Conservation (phyloP, 2,329 filamentous ascomycete species). For the Volutella citrinella region DNA sequence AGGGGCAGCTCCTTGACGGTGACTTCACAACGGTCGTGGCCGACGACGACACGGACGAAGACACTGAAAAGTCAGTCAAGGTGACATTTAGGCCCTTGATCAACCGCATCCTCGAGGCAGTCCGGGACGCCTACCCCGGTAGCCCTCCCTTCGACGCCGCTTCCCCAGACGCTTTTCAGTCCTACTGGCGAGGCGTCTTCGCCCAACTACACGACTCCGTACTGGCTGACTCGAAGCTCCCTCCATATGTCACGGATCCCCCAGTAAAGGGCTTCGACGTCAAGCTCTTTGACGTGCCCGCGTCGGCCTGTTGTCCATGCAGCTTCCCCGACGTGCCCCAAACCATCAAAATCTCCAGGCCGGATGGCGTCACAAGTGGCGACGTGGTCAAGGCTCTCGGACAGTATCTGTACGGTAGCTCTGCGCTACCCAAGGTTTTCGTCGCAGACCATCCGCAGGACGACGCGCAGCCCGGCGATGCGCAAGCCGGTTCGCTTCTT, state of each 20-base stretch:
- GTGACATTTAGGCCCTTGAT: too few relatives aligned
- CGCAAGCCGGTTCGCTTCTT: too few relatives aligned
- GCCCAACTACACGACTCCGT: background rate
- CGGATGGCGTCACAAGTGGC: conserved; percentile 6
- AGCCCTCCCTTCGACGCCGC: conserved; percentile 5
- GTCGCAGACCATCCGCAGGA: too few relatives aligned
- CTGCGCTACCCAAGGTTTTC: conserved; percentile 1
- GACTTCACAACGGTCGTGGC: too few relatives aligned
- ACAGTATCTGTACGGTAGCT: conserved; percentile 6
- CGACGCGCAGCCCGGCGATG: too few relatives aligned
- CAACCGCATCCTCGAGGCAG: too few relatives aligned
- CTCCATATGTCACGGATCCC: conserved; percentile 5
- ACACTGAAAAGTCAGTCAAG: too few relatives aligned
- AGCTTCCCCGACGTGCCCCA: conserved; percentile 4
- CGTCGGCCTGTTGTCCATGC: conserved; percentile 3
- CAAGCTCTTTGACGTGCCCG: conserved; percentile 1
- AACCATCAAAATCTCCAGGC: conserved; percentile 5
- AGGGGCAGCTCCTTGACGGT: too few relatives aligned
- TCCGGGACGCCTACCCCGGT: background rate
- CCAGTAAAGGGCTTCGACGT: conserved; percentile 3
- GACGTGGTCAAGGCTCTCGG: conserved; percentile 6
- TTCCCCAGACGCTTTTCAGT: conserved; percentile 1
- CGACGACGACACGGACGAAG: too few relatives aligned
- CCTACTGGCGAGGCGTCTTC: conserved; percentile 9
- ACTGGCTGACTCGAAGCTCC: background rate